Conservation (phyloP, 148 eudicot species). For the Dianthus caryophyllus region DNA sequence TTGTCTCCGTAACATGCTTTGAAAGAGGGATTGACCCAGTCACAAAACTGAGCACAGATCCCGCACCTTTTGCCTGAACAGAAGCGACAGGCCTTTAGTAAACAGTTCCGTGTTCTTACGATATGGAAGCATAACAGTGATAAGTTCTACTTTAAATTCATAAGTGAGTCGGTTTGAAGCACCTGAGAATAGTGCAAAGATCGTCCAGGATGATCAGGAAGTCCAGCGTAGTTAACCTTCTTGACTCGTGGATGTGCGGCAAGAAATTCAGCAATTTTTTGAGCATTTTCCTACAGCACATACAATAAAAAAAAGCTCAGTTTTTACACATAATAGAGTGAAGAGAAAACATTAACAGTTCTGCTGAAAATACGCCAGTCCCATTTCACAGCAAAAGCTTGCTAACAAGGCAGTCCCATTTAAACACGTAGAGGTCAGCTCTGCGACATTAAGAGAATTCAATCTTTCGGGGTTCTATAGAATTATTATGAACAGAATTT, state of each 20-base stretch:
- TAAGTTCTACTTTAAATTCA: not conserved
- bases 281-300: slow-evolving; percentile 76
- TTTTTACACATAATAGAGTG: too few species aligned
- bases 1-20: slow-evolving; percentile 71
- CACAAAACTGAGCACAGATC: slow-evolving; percentile 90
- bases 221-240: slow-evolving; percentile 92
- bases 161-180: not conserved
- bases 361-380: not conserved
- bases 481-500: not conserved
- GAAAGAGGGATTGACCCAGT: slow-evolving; percentile 90
- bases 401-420: not conserved
- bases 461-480: not conserved
- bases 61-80: slow-evolving; percentile 96
- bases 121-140: not conserved
- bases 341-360: too few species aligned
- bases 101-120: not conserved
- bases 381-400: slow-evolving; percentile 4
- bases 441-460: not conserved
- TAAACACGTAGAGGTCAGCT: not conserved
- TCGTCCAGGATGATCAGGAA: slow-evolving; percentile 84
- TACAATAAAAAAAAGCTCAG: not conserved
- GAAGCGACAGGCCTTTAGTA: not conserved
- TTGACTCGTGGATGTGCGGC: slow-evolving; percentile 79
- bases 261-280: slow-evolving; percentile 93
- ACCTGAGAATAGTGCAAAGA: slow-evolving; percentile 93